Evolutionary conservation across 1,284 basidiomycete genomes (phyloP).

Genomic region (Schizopora paradoxa): DNA sequence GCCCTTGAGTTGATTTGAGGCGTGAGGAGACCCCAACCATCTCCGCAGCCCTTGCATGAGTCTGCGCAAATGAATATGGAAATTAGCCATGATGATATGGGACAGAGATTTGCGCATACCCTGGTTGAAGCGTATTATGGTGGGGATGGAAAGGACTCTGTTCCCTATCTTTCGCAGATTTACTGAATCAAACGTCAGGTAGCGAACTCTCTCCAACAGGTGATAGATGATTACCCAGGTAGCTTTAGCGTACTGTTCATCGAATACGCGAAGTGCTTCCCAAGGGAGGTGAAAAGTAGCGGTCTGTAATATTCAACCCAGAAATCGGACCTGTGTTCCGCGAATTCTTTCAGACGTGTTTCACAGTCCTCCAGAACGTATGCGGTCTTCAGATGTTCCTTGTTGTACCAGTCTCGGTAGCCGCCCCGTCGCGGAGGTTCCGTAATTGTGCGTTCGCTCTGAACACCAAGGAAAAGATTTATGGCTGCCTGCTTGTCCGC

Average conservation of each 20-base stretch:
- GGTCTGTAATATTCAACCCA: conserved; percentile 93
- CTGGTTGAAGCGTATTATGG: conserved; percentile 28
- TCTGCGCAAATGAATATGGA: conserved; percentile 31
- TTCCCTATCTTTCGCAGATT: conserved; percentile 59
- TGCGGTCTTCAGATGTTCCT: conserved; percentile 59
- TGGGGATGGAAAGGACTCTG: conserved; percentile 70
- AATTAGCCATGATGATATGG: neutral
- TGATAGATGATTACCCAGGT: conserved; percentile 52
- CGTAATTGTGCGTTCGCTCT: conserved; percentile 46
- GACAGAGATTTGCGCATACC: conserved; percentile 3
- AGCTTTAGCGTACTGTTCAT: conserved; percentile 84
- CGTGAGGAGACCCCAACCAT: conserved; percentile 57
- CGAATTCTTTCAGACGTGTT: conserved; percentile 50
- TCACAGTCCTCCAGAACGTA: conserved; percentile 56
- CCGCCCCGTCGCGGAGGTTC: conserved; percentile 48
- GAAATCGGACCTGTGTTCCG: conserved; percentile 60
- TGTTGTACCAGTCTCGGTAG: conserved; percentile 82
- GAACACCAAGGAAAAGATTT: conserved; percentile 91
- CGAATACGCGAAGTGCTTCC: conserved; percentile 80
- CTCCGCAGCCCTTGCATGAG: conserved; percentile 68
- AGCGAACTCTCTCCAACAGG: conserved; percentile 2
- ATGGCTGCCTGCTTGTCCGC: conserved; percentile 98
- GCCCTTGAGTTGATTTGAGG: conserved; percentile 37
- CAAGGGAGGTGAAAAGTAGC: conserved; percentile 72
- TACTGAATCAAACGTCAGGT: conserved; percentile 37